Evolutionary conservation across 2,329 filamentous ascomycete genomes (phyloP), one percentile per base, ranked within the genome.

Genomic region (Madurella mycetomatis): DNA sequence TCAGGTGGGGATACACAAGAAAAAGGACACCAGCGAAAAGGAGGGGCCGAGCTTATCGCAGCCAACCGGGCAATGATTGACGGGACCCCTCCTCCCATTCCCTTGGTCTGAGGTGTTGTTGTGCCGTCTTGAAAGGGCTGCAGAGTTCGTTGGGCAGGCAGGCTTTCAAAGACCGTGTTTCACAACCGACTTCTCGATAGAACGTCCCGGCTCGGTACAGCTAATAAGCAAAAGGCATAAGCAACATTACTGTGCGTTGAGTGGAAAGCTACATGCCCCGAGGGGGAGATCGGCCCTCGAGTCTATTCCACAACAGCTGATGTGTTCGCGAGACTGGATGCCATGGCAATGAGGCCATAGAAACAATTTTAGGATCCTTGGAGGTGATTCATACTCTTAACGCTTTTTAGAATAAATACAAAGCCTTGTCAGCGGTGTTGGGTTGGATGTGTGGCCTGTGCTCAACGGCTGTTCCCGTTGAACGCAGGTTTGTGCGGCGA

Each of bases 31-130:
- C 16, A 37, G 41, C 5, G 43, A 55, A 54, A 51, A 49, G 32
- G 53, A 45, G 55, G 51, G 58, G 47, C 55, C 55, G 53, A 51
- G 50, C 61, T 61, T 61, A 61, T 61, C 60, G 59, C 43, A 18
- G 34, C 53, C 34, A 47, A 57, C 9, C 40, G 13, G 48, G 34
- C 15, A 18, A 34, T 57, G 55, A 62, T 63, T 63, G 61, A 56
- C 47, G 43, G 51, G 32, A 39, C 55, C 51, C 55, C 47, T 53
- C 55, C 43, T 53, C 40, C 46, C 25, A 13, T 5, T 5, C 32
- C 34, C 11, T 44, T 25, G 25, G 25, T 25, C 17, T 41, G 16
- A 30, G 12, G 30, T 47, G n/a, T 15, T 31, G 44, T 51, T 42
- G 37, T 34, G 49, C 12, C 34, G 31, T 54, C n/a, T 13, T 48